Conservation (phyloP, 768 basidiomycete genomes). For the Serendipita sp. region DNA sequence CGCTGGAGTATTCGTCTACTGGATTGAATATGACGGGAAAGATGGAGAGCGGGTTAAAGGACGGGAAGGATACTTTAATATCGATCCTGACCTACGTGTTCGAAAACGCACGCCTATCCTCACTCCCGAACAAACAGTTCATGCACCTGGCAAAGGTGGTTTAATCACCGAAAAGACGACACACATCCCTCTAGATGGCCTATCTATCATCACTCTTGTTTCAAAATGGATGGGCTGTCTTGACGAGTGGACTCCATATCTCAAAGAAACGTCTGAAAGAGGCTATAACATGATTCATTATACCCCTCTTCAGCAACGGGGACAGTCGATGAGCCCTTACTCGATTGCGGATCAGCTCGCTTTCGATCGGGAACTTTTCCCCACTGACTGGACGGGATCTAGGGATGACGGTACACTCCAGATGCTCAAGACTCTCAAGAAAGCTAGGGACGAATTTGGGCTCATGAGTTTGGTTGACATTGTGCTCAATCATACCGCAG, state of each 20-base stretch:
- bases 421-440: conserved; percentile 46
- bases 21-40: conserved; percentile 71
- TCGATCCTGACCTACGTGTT: conserved; percentile 74
- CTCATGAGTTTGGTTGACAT: conserved; percentile 85
- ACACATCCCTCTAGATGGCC: conserved; percentile 70
- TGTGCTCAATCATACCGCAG: conserved; percentile 93
- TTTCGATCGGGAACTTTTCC: conserved; percentile 67
- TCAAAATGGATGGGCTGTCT: conserved; percentile 97
- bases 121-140: conserved; percentile 32
- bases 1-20: conserved; percentile 90
- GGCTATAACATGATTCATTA: conserved; percentile 99
- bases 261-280: conserved; percentile 67
- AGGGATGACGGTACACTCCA: conserved; percentile 37
- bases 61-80: conserved; percentile 87
- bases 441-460: conserved; percentile 74
- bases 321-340: conserved; percentile 81
- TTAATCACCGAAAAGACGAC: conserved; percentile 34
- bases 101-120: conserved; percentile 66
- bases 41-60: conserved; percentile 55
- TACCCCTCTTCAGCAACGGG: conserved; percentile 85
- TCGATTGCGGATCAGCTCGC: conserved; percentile 76
- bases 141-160: conserved; percentile 37
- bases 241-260: conserved; percentile 58
- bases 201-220: conserved; percentile 77
- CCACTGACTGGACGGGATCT: conserved; percentile 20